Conservation (phyloP, 129 eudicot species). For the Calendula officinalis region DNA sequence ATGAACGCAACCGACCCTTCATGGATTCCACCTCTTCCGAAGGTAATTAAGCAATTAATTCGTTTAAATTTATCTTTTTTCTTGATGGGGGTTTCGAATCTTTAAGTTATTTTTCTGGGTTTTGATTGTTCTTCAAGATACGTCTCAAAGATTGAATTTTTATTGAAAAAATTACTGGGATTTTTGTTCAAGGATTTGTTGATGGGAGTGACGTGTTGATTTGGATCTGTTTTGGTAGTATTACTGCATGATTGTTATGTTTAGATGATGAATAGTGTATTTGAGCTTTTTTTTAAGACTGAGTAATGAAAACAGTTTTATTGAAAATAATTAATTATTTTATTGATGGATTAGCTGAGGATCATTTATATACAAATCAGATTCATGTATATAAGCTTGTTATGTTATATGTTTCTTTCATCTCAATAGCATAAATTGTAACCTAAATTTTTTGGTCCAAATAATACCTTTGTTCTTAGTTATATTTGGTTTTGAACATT, state of each 20-base stretch:
- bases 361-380: background rate
- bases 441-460: background rate
- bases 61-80: background rate
- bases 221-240: slow-evolving; percentile 21
- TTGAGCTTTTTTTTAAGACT: background rate
- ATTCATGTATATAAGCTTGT: background rate
- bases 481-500: no score
- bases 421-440: no score
- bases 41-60: slow-evolving; percentile 37
- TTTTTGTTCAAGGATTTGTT: slow-evolving; percentile 2
- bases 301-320: background rate
- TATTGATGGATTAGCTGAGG: background rate
- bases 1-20: slow-evolving; percentile 16
- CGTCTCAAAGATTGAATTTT: slow-evolving; percentile 14
- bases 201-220: slow-evolving; percentile 3
- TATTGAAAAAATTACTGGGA: background rate
- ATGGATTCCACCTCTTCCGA: slow-evolving; percentile 47
- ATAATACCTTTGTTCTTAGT: no score
- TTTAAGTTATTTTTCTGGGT: slow-evolving; percentile 16
- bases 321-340: background rate
- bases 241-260: slow-evolving; percentile 24
- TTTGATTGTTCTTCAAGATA: slow-evolving; percentile 1
- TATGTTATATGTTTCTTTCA: background rate
- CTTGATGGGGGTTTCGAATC: slow-evolving; percentile 11
- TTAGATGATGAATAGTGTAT: background rate